A percentile compares a stretch with the other conserved stretches of the same genome.
Conservation (phyloP, 805 yeast species). For the Kluyveromyces siamensis region DNA sequence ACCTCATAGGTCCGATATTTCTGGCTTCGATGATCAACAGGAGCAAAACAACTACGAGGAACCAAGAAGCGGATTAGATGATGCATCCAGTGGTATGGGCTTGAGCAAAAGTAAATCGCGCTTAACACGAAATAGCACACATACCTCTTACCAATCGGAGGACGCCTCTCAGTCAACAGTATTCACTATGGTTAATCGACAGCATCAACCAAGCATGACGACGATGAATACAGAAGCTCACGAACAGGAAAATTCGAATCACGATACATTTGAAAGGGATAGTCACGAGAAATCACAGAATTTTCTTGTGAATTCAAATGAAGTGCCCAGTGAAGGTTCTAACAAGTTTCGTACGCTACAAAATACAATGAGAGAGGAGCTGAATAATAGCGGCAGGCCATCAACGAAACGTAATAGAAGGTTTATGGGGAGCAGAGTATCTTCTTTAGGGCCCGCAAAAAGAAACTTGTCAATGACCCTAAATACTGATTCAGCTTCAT, state of each 20-base stretch:
- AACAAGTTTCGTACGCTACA: slow-evolving; percentile 16
- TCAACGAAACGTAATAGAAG: slow-evolving; percentile 20
- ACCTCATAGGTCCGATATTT: not conserved
- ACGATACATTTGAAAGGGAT: slow-evolving; percentile 1
- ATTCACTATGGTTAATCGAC: slow-evolving; percentile 12
- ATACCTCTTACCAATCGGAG: slow-evolving; percentile 4
- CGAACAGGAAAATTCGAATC: slow-evolving; percentile 2
- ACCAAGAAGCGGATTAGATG: not conserved
- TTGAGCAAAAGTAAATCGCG: not conserved
- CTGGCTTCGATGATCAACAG: not conserved
- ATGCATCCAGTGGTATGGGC: not conserved
- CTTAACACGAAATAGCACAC: not conserved
- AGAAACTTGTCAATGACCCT: slow-evolving; percentile 17
- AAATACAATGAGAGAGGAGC: slow-evolving; percentile 20
- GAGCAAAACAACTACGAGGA: not conserved
- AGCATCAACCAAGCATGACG: slow-evolving; percentile 20
- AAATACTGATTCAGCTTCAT: slow-evolving; percentile 4
- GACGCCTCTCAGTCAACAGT: slow-evolving; percentile 17
- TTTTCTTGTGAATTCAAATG: not conserved
- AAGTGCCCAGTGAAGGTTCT: slow-evolving; percentile 7
- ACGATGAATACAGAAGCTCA: slow-evolving; percentile 12
- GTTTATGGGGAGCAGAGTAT: slow-evolving; percentile 18
- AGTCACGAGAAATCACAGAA: not conserved
- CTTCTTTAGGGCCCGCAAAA: slow-evolving; percentile 26
- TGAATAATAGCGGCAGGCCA: slow-evolving; percentile 12